Evolutionary conservation across 192 early-diverging fungal genomes (phyloP).

Genomic region (Podila epicladia): DNA sequence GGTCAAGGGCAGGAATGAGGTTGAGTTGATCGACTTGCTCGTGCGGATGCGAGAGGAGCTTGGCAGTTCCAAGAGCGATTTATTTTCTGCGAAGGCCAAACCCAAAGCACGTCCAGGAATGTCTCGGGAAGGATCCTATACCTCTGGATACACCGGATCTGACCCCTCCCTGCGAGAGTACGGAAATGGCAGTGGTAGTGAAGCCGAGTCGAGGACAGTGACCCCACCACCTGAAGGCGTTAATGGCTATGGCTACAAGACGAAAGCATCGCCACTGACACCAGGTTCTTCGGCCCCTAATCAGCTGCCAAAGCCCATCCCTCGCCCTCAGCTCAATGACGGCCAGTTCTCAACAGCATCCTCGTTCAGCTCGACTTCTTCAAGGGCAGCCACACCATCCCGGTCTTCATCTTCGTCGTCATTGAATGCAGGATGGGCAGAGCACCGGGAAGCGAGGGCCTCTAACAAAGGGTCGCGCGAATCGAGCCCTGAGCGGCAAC

Average conservation of each 20-base stretch:
- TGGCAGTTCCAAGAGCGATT: constrained; percentile 45
- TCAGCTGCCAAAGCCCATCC: constrained; percentile 1
- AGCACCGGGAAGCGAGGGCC: not conserved
- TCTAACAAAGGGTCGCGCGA: constrained; percentile 10
- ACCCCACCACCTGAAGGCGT: constrained; percentile 20
- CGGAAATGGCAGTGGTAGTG: constrained; percentile 28
- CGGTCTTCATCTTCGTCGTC: constrained; percentile 46
- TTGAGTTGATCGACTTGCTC: constrained; percentile 78
- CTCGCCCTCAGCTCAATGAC: not conserved
- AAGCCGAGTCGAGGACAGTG: constrained; percentile 20
- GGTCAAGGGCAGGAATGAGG: constrained; percentile 60
- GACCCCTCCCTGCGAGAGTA: constrained; percentile 10
- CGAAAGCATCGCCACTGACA: constrained; percentile 6
- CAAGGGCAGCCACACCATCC: constrained; percentile 23
- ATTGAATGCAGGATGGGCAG: constrained; percentile 27
- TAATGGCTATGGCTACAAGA: not conserved
- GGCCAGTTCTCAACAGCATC: constrained; percentile 28
- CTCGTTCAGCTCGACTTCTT: constrained; percentile 34
- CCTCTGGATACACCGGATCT: constrained; percentile 10
- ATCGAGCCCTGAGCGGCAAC: constrained; percentile 39
- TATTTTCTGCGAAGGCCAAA: constrained; percentile 10
- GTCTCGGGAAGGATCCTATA: constrained; percentile 30
- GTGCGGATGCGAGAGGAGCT: constrained; percentile 73
- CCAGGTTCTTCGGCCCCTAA: not conserved
- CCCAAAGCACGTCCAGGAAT: constrained; percentile 17